Base-by-base conservation (phyloP, 192 early-diverging fungal genomes). In the Dissophora globulifera region DNA sequence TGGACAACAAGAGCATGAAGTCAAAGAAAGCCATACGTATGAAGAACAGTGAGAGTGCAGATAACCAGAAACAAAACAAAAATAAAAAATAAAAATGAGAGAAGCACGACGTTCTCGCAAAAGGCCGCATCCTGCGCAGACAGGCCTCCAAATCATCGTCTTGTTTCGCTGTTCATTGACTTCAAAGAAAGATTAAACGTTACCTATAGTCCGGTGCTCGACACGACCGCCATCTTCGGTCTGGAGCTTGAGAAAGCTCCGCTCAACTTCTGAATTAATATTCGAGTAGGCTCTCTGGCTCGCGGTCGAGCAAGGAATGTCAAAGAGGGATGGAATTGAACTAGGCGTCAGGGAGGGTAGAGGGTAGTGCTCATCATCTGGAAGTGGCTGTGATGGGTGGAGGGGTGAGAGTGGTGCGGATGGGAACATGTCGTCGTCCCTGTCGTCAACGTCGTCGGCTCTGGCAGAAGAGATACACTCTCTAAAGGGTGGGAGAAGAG, bases 161-260 rank as follows among this genome's bases (percentile, higher is more conserved):
- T n/a, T n/a, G n/a, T n/a, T n/a, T n/a, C n/a, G n/a, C n/a, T n/a
- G n/a, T n/a, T n/a, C n/a, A n/a, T n/a, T n/a, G n/a, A n/a, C n/a
- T n/a, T n/a, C n/a, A n/a, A n/a, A n/a, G n/a, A n/a, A n/a, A n/a
- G n/a, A n/a, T n/a, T n/a, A n/a, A n/a, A 29, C 13, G 26, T 76
- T 76, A 76, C 72, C 72, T 43, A 76, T 76, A 11, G 72, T 76
- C 6, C 64, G 63, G 29, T 76, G 32, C 17, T 67, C 55, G 30
- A 76, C 63, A 29, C 23, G 54, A 49, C 72, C 72, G 3, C 43
- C 22, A 47, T 76, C 72, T 16, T 61, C 38, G 22, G 20, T 16
- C 41, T 76, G 72, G 22, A 76, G 63, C 27, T 42, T 30, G 4
- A 51, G 42, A 29, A 76, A 67, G 16, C 58, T 67, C 31, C 30